Evolutionary conservation across 768 basidiomycete genomes (phyloP).

Genomic region (Russula virescens): DNA sequence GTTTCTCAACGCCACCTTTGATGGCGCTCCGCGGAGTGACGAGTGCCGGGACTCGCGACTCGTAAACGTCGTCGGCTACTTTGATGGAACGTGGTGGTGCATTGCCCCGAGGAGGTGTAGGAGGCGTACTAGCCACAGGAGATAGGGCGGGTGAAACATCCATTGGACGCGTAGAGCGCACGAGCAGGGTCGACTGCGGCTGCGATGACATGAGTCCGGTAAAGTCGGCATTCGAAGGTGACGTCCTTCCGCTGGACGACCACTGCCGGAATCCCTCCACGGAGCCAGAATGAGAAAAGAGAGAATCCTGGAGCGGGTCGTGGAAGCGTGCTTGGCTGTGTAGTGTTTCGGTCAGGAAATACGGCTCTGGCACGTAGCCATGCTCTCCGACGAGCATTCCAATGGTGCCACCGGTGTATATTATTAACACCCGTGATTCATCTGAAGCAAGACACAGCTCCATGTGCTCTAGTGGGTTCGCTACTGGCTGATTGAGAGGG

Average conservation of each 20-base stretch:
- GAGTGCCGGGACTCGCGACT: constrained; percentile 66
- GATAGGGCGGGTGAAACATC: constrained; percentile 39
- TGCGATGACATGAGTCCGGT: constrained; percentile 33
- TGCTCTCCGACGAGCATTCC: constrained; percentile 76
- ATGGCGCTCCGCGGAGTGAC: constrained; percentile 70
- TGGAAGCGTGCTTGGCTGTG: constrained; percentile 83
- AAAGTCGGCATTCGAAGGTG: constrained; percentile 24
- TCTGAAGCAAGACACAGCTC: constrained; percentile 47
- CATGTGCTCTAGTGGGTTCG: constrained; percentile 31
- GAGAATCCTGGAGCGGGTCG: constrained; percentile 80
- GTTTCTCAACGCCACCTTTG: constrained; percentile 56
- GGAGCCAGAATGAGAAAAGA: constrained; percentile 75
- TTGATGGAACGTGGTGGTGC: constrained; percentile 37
- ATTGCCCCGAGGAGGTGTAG: constrained; percentile 2
- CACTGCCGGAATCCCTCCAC: constrained; percentile 78
- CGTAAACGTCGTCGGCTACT: constrained; percentile 59
- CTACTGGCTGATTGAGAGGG: background rate
- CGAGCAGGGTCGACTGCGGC: constrained; percentile 36
- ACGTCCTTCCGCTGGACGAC: constrained; percentile 57
- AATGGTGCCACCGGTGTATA: constrained; percentile 90
- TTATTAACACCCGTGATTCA: constrained; percentile 77
- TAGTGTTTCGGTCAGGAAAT: constrained; percentile 81
- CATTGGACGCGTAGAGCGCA: constrained; percentile 68
- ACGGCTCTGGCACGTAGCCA: constrained; percentile 81
- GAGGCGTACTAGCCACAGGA: constrained; percentile 26